These are phyloP conservation scores for Ophiostoma sp. DNA, from an alignment of 2,329 filamentous ascomycete genomes.

Conservation along the genomic window DNA sequence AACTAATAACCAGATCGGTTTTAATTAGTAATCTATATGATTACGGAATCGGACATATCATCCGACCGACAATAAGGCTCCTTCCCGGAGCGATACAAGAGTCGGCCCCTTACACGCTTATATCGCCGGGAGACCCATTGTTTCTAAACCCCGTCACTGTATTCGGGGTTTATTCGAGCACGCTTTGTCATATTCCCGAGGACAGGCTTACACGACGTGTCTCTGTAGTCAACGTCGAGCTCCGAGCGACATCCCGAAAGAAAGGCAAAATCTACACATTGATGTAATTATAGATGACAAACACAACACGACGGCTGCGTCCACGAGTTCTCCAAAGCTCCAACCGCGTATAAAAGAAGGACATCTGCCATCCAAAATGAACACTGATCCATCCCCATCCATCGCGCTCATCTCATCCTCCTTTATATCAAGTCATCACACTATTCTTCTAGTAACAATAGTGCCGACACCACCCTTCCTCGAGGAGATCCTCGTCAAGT, in stretches of 20 bases:
- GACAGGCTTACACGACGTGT: neutral
- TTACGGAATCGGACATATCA: too few relatives aligned
- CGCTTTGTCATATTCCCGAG: neutral
- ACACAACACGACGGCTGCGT: neutral
- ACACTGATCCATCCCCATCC: neutral
- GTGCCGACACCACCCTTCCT: neutral
- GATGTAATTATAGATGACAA: neutral
- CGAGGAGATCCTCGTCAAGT: neutral
- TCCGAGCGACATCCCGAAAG: neutral
- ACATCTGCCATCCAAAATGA: neutral
- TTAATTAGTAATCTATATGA: too few relatives aligned
- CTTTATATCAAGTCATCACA: neutral
- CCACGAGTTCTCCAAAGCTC: too few relatives aligned
- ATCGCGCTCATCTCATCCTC: neutral
- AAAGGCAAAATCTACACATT: neutral
- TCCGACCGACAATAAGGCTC: too few relatives aligned
- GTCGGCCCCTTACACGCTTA: too few relatives aligned
- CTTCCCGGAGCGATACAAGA: neutral
- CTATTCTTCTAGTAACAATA: neutral
- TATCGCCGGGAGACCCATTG: neutral
- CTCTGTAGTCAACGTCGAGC: neutral
- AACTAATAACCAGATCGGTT: too few relatives aligned
- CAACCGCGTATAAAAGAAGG: neutral
- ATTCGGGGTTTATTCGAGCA: neutral
- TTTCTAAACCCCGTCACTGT: neutral